Percentiles rank a stretch among this genome's conserved stretches.
phyloP scores from a whole-genome alignment of 306 rosid genomes.

The Delonix regia region DNA sequence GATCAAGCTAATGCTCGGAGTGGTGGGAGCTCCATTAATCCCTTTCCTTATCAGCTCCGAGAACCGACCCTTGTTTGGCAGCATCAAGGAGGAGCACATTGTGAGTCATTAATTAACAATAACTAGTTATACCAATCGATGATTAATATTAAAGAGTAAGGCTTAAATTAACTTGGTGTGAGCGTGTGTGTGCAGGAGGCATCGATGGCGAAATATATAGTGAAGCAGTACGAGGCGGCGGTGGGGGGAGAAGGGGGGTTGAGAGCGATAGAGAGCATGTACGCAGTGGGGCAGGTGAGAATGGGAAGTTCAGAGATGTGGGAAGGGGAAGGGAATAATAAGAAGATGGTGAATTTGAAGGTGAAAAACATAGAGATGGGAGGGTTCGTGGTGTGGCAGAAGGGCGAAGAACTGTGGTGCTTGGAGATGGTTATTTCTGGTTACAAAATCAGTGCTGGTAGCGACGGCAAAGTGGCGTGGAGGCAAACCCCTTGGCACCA shows the following conservation, averaged over 20 bases:
- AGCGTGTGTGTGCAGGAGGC: conserved; percentile 49
- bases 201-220: conserved; percentile 86
- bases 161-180: background rate
- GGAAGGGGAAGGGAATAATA: conserved; percentile 53
- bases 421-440: conserved; percentile 84
- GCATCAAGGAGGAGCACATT: conserved; percentile 79
- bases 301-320: conserved; percentile 76
- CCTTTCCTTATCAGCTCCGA: conserved; percentile 62
- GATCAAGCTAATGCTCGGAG: conserved; percentile 85
- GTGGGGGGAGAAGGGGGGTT: conserved; percentile 95
- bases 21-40: conserved; percentile 86
- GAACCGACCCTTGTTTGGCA: conserved; percentile 55
- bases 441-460: conserved; percentile 88
- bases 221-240: conserved; percentile 87
- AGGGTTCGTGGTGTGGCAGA: conserved; percentile 94
- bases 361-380: conserved; percentile 69
- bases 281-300: conserved; percentile 93
- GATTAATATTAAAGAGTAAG: too few species aligned
- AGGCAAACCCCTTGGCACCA: conserved; percentile 99
- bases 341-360: conserved; percentile 16
- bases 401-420: conserved; percentile 85
- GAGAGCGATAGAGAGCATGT: conserved; percentile 77
- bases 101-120: conserved; percentile 40
- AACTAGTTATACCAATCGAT: too few species aligned
- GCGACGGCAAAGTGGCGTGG: conserved; percentile 95